These are phyloP conservation scores for Yamadazyma atlantica DNA, from an alignment of 1,139 yeast genomes.

Conservation along the genomic window DNA sequence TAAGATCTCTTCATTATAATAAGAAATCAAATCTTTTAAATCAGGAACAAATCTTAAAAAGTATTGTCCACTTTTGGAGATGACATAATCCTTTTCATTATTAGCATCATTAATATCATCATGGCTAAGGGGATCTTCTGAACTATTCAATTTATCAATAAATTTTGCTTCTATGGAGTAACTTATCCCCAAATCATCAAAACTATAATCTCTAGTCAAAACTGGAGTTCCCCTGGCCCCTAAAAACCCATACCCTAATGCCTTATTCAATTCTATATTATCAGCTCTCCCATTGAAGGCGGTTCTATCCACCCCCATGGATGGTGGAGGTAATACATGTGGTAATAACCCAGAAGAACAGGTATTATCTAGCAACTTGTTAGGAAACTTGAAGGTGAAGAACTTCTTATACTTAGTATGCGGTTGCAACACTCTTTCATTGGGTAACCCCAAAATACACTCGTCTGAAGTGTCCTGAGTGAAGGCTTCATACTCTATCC, in stretches of 20 bases:
- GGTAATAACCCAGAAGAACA: slow-evolving; percentile 54
- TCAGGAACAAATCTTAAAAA: slow-evolving; percentile 44
- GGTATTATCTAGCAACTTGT: slow-evolving; percentile 52
- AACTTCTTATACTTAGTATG: slow-evolving; percentile 56
- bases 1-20: slow-evolving; percentile 25
- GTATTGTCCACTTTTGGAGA: slow-evolving; percentile 39
- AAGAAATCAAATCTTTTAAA: slow-evolving; percentile 29
- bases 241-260: slow-evolving; percentile 45
- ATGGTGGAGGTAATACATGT: slow-evolving; percentile 64
- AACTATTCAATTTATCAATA: slow-evolving; percentile 36
- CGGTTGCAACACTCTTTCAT: slow-evolving; percentile 52
- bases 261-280: slow-evolving; percentile 37
- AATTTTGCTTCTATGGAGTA: slow-evolving; percentile 46
- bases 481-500: slow-evolving; percentile 47
- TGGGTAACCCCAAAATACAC: slow-evolving; percentile 50
- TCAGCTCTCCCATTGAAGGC: slow-evolving; percentile 38
- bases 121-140: slow-evolving; percentile 30
- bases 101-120: slow-evolving; percentile 40
- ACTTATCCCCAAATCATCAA: slow-evolving; percentile 42
- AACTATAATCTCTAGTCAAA: slow-evolving; percentile 40
- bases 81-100: slow-evolving; percentile 34
- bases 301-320: slow-evolving; percentile 57
- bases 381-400: slow-evolving; percentile 65
- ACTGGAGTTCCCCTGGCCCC: slow-evolving; percentile 44
- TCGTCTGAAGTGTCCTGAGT: slow-evolving; percentile 48